phyloP scores from a whole-genome alignment of 2,329 filamentous ascomycete species.

The Taxawa tesnikishii region DNA sequence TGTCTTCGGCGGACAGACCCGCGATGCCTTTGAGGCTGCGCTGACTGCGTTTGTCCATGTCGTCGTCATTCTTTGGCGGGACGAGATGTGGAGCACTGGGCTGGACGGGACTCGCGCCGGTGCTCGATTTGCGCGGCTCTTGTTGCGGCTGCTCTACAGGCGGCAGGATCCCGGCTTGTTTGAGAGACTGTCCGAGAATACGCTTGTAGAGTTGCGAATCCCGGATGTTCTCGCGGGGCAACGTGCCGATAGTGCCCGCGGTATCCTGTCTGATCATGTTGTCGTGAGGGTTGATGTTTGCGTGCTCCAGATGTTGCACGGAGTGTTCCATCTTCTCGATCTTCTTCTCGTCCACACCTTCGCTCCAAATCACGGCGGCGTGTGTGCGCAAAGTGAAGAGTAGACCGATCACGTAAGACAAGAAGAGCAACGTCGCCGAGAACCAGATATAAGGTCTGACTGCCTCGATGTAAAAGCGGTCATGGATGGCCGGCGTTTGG shows the following conservation, averaged over 20 bases:
- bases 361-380: constrained; percentile 93
- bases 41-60: constrained; percentile 27
- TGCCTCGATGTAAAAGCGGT: constrained; percentile 80
- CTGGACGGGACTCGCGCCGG: background rate
- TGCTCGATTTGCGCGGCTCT: background rate
- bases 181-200: constrained; percentile 80
- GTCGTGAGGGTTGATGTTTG: constrained; percentile 6
- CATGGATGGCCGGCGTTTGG: constrained; percentile 69
- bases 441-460: constrained; percentile 91
- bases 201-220: constrained; percentile 87
- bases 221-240: constrained; percentile 57
- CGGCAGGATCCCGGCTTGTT: constrained; percentile 60
- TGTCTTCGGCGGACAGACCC: constrained; percentile 71
- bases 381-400: constrained; percentile 95
- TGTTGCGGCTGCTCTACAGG: constrained; percentile 24
- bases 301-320: constrained; percentile 8
- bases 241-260: constrained; percentile 17
- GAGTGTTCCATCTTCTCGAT: constrained; percentile 23
- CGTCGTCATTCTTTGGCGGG: constrained; percentile 51
- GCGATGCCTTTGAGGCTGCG: constrained; percentile 34
- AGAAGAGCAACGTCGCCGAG: constrained; percentile 70
- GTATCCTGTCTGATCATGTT: constrained; percentile 9
- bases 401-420: constrained; percentile 86
- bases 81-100: constrained; percentile 53
- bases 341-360: constrained; percentile 47